phyloP scores from a whole-genome alignment of 2,329 filamentous ascomycete genomes.

The Venturia oleaginea region DNA sequence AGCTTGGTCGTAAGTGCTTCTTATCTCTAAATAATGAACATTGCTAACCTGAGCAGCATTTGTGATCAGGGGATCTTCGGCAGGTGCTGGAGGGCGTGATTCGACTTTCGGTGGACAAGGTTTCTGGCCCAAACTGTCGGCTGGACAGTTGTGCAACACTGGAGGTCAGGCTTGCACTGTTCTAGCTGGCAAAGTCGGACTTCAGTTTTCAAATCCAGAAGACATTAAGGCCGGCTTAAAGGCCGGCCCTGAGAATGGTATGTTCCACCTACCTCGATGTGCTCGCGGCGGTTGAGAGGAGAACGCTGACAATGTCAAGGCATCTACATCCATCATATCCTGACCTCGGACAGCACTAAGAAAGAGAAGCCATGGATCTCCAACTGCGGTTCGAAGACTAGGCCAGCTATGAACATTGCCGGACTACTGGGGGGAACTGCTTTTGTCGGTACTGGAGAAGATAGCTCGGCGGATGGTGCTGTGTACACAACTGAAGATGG shows the following conservation, averaged over 20 bases:
- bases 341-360: constrained; percentile 8
- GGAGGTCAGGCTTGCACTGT: not conserved
- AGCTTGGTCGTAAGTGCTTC: not conserved
- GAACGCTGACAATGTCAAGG: not conserved
- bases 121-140: not conserved
- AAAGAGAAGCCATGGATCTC: constrained; percentile 4
- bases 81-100: not conserved
- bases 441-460: constrained; percentile 12
- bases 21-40: not conserved
- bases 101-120: constrained; percentile 1
- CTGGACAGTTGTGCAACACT: not conserved
- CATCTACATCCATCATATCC: constrained; percentile 12
- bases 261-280: too few relatives aligned
- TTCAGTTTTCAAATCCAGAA: not conserved
- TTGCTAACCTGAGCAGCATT: not conserved
- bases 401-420: constrained; percentile 3
- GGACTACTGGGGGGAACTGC: constrained; percentile 3
- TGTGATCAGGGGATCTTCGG: not conserved
- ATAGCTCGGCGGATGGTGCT: constrained; percentile 8
- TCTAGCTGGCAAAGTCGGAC: not conserved
- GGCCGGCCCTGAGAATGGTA: not conserved
- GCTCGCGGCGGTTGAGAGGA: too few relatives aligned
- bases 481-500: constrained; percentile 12
- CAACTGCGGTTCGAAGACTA: not conserved
- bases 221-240: not conserved